Base-by-base conservation (phyloP, 1,139 yeast genomes). In the Geotrichum aggregatum region DNA sequence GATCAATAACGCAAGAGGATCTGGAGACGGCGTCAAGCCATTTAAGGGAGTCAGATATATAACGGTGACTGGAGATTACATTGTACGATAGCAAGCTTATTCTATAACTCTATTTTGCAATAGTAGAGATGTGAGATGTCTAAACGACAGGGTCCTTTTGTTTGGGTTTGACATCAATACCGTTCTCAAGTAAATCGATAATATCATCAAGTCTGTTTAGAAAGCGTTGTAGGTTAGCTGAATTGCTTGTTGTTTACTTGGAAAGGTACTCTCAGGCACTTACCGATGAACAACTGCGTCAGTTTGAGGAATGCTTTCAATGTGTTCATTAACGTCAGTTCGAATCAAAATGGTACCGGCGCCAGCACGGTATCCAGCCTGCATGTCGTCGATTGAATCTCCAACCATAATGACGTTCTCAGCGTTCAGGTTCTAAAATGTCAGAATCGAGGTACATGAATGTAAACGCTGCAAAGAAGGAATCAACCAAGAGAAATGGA, bases 31-130 rank as follows among this genome's bases (percentile, higher is more conserved):
- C 1, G 83, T 81, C 18, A 84, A 83, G 62, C 95, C 96, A 0
- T 92, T 83, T 73, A 92, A 91, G 66, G 98, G 98, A 1, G 97
- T 91, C 26, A 86, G 91, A 63, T 91, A 91, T 64, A 71, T 79
- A 11, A 82, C 96, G 3, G 71, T 71, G 50, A 76, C 87, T 0
- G 88, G 85, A 0, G 82, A 83, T 54, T 81, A 72, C 62, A 69
- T 80, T 21, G 71, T 82, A 18, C 68, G 84, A 54, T 71, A 61
- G 34, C 18, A 22, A 16, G 16, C 3, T 28, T 19, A 16, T 6
- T 34, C 18, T 33, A 13, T 33, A 33, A 11, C n/a, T 33, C n/a
- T n/a, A 35, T 16, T 19, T 4, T 19, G 34, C 34, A 22, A 8
- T 30, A 3, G 18, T 41, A 24, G 28, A 24, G 28, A 8, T 24